Evolutionary conservation across 768 basidiomycete genomes (phyloP), one percentile per base, ranked within the genome.

Genomic region (Xanthoconium stramineum): DNA sequence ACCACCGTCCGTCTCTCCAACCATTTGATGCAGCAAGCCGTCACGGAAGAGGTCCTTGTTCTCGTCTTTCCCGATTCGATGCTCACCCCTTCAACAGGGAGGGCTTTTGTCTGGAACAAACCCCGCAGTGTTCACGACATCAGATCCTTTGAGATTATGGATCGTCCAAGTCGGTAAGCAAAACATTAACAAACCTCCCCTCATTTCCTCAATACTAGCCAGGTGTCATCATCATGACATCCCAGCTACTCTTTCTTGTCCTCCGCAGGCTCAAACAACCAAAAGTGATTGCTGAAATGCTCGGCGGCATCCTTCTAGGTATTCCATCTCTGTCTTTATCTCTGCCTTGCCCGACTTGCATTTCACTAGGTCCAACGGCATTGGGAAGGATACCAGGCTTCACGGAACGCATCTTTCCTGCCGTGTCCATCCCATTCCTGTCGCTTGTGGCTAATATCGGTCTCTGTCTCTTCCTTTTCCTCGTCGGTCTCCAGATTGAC

Each of bases 401-500:
- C 74, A 87, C 93, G 1, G 52, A 88, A 43, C 84, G 85, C 67
- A 85, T 97, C 52, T 98, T 98, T 69, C 94, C 96, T 0, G 1
- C 68, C 0, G 74, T 76, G 0, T 94, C 92, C 0, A 68, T 81
- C 7, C 79, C 93, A 0, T 95, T 87, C 69, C 84, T 98, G 24
- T 85, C 84, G 52, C 85, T 98, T 19, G 85, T 89, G 17, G 91
- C 96, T 15, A 91, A 92, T 62, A 91, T 98, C 58, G 96, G 91
- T 8, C 80, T 92, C 5, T 87, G 86, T 60, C 81, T 94, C 43
- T 94, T 93, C 73, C 81, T 98, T 14, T 98, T 97, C 75, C 81
- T 97, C 57, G 88, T 97, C 39, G 96, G 96, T 3, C 84, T 96
- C 36, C 90, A 93, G 75, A 94, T 97, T 54, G 97, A 98, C 55